phyloP scores from a whole-genome alignment of 2,329 filamentous ascomycete species.

The Fusarium compactum region DNA sequence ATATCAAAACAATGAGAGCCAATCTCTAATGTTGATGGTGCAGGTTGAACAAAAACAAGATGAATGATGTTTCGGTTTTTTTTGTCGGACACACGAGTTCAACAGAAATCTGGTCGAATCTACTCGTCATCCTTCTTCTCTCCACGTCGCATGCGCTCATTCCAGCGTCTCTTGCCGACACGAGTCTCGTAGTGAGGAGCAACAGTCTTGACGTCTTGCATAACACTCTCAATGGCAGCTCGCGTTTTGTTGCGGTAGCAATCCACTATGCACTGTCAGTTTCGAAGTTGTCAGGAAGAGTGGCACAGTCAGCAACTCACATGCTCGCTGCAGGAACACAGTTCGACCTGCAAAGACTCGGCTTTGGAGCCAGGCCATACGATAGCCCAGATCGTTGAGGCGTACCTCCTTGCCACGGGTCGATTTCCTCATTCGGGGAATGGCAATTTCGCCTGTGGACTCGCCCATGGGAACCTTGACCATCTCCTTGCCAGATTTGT shows the following conservation, averaged over 20 bases:
- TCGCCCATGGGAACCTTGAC: slow-evolving; percentile 74
- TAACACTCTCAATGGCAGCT: slow-evolving; percentile 80
- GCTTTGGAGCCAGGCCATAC: slow-evolving; percentile 97
- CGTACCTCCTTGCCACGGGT: slow-evolving; percentile 86
- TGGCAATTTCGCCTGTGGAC: slow-evolving; percentile 78
- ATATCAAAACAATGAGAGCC: slow-evolving; percentile 38
- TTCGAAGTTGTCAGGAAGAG: background rate
- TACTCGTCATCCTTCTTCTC: slow-evolving; percentile 50
- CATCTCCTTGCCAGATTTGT: slow-evolving; percentile 54
- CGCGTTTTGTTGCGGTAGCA: slow-evolving; percentile 94
- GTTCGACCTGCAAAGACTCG: slow-evolving; percentile 88
- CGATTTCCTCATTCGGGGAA: slow-evolving; percentile 78
- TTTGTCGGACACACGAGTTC: slow-evolving; percentile 8
- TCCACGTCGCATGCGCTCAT: slow-evolving; percentile 64
- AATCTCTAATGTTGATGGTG: slow-evolving; percentile 31
- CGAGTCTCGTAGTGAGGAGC: slow-evolving; percentile 91
- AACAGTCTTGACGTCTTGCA: slow-evolving; percentile 78
- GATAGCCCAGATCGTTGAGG: slow-evolving; percentile 91
- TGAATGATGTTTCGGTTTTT: slow-evolving; percentile 12
- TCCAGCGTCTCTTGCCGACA: slow-evolving; percentile 83
- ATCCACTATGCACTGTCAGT: slow-evolving; percentile 72
- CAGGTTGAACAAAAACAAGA: slow-evolving; percentile 25
- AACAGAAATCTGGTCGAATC: background rate
- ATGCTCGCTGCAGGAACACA: slow-evolving; percentile 88
- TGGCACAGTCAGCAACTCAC: slow-evolving; percentile 68